These are phyloP conservation scores for Amanita rubescens DNA, from an alignment of 768 basidiomycete species.

Conservation along the genomic window DNA sequence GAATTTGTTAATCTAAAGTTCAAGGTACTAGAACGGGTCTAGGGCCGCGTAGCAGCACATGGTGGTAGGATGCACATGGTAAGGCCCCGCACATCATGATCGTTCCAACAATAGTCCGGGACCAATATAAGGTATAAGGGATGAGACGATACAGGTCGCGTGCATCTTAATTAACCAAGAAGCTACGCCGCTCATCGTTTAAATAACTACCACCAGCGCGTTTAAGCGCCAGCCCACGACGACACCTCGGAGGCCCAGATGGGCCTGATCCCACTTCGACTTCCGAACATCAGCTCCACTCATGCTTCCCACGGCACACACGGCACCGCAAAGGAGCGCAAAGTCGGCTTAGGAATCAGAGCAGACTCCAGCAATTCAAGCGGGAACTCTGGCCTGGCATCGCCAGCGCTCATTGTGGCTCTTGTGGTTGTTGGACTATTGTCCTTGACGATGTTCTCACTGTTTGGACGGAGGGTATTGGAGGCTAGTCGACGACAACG, in stretches of 20 bases:
- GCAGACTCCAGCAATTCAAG: not conserved
- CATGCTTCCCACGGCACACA: not conserved
- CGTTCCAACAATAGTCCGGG: too few relatives aligned
- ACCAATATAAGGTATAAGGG: too few relatives aligned
- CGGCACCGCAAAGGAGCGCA: not conserved
- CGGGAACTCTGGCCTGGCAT: conserved; percentile 23
- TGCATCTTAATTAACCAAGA: too few relatives aligned
- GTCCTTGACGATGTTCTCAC: conserved; percentile 35
- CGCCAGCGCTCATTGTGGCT: conserved; percentile 51
- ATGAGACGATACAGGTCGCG: too few relatives aligned
- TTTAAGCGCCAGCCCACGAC: too few relatives aligned
- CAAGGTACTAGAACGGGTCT: too few relatives aligned
- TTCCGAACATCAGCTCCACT: not conserved
- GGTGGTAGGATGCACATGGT: too few relatives aligned
- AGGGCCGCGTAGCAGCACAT: too few relatives aligned
- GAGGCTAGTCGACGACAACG: not conserved
- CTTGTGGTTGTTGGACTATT: conserved; percentile 56
- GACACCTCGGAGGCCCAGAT: not conserved
- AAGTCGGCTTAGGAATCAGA: not conserved
- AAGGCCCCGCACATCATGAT: too few relatives aligned
- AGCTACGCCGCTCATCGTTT: not conserved
- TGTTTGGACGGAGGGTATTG: conserved; percentile 32
- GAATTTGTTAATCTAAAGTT: too few relatives aligned
- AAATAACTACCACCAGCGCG: not conserved
- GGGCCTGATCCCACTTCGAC: not conserved